phyloP scores from a whole-genome alignment of 108 stramenopile species.

The Cylindrotheca closterium region DNA sequence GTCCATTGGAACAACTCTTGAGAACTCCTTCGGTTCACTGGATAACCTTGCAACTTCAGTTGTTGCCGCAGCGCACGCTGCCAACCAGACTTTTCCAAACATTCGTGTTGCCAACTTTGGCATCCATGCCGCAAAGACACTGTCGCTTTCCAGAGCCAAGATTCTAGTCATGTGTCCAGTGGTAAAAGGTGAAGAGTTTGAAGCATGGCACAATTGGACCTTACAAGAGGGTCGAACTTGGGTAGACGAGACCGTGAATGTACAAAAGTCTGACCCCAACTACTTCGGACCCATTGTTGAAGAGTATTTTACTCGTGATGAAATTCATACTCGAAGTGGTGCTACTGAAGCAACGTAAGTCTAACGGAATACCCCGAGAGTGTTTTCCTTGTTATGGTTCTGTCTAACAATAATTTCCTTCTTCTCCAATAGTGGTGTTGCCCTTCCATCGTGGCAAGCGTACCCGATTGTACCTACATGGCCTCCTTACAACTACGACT shows the following conservation, averaged over 20 bases:
- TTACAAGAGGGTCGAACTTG: not conserved
- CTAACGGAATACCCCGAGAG: no score
- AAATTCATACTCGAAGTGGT: not conserved
- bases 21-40: conserved; percentile 6
- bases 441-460: not conserved
- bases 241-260: conserved; percentile 1
- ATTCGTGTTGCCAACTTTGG: conserved; percentile 25
- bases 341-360: not conserved
- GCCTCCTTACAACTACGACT: not conserved
- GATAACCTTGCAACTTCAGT: conserved; percentile 6
- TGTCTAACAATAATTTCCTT: no score
- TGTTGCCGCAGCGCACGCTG: conserved; percentile 5
- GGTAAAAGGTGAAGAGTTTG: not conserved
- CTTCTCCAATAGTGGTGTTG: not conserved
- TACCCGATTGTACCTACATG: not conserved
- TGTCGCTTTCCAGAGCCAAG: conserved; percentile 6
- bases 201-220: conserved; percentile 1
- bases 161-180: conserved; percentile 1
- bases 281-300: conserved; percentile 2
- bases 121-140: conserved; percentile 22
- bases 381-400: no score
- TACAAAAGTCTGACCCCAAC: conserved; percentile 1
- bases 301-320: not conserved
- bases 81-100: conserved; percentile 23
- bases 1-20: conserved; percentile 2